Evolutionary conservation across 106 monocot genomes (phyloP).

Genomic region (Apostasia ramifera): DNA sequence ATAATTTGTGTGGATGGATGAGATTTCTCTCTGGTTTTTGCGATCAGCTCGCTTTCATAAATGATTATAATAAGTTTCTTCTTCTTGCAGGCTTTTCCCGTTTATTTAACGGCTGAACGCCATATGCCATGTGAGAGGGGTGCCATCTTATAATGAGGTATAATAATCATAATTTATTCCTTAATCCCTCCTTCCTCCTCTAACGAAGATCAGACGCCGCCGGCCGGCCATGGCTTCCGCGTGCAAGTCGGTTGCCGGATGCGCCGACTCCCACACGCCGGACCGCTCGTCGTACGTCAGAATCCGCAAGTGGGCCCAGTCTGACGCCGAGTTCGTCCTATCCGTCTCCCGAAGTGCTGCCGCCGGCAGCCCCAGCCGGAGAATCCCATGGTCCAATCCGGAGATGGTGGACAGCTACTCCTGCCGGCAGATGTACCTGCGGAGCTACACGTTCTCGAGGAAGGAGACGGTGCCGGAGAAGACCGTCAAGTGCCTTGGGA

Average conservation of each 20-base stretch:
- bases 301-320: constrained; percentile 30
- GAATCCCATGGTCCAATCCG: not conserved
- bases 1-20: too few species aligned
- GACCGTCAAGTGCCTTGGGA: constrained; percentile 27
- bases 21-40: too few species aligned
- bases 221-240: constrained; percentile 4
- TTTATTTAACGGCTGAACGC: too few species aligned
- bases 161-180: not conserved
- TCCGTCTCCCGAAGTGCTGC: not conserved
- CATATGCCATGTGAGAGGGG: not conserved
- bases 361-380: not conserved
- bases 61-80: too few species aligned
- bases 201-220: too few species aligned
- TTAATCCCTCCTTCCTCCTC: not conserved
- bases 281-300: constrained; percentile 4
- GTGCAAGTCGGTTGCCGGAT: not conserved
- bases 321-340: constrained; percentile 37
- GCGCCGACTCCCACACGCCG: constrained; percentile 1
- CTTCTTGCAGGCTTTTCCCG: too few species aligned
- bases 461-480: constrained; percentile 44
- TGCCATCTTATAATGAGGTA: not conserved
- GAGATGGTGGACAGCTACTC: constrained; percentile 36
- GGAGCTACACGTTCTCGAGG: constrained; percentile 49
- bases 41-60: too few species aligned
- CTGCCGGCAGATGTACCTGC: constrained; percentile 47